Evolutionary conservation across 108 stramenopile species (phyloP).

Genomic region (Cyclotella choctawhatcheeana): DNA sequence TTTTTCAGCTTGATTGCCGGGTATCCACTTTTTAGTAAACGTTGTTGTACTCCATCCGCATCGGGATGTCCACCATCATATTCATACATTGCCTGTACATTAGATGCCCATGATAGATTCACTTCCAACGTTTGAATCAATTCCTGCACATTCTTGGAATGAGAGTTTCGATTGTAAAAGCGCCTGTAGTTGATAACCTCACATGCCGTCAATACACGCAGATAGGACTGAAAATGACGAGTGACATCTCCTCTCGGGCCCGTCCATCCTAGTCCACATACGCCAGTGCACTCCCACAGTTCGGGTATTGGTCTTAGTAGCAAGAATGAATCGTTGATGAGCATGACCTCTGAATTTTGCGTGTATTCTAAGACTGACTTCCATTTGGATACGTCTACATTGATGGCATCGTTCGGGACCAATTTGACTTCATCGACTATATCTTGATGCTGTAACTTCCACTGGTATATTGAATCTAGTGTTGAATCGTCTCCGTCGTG

Average conservation of each 20-base stretch:
- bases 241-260: constrained; percentile 5
- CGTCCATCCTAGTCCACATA: constrained; percentile 48
- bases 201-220: constrained; percentile 28
- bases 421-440: constrained; percentile 13
- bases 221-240: constrained; percentile 40
- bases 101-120: constrained; percentile 27
- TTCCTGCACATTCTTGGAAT: constrained; percentile 30
- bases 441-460: background rate
- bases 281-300: constrained; percentile 34
- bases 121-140: constrained; percentile 41
- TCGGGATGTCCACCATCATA: constrained; percentile 46
- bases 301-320: constrained; percentile 18
- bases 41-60: constrained; percentile 30
- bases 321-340: constrained; percentile 44
- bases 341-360: constrained; percentile 29
- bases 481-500: constrained; percentile 1
- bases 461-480: background rate
- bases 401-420: constrained; percentile 36
- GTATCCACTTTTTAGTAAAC: constrained; percentile 25
- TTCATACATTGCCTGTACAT: constrained; percentile 29
- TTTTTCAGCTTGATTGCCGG: constrained; percentile 52
- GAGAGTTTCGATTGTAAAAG: constrained; percentile 4
- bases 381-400: constrained; percentile 44
- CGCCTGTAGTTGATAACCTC: constrained; percentile 15
- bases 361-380: constrained; percentile 13